Percentiles rank a stretch among this genome's conserved stretches.
Evolutionary conservation across 495 filamentous ascomycete genomes (phyloP).

Genomic region (Staphylotrichum tortipilum): DNA sequence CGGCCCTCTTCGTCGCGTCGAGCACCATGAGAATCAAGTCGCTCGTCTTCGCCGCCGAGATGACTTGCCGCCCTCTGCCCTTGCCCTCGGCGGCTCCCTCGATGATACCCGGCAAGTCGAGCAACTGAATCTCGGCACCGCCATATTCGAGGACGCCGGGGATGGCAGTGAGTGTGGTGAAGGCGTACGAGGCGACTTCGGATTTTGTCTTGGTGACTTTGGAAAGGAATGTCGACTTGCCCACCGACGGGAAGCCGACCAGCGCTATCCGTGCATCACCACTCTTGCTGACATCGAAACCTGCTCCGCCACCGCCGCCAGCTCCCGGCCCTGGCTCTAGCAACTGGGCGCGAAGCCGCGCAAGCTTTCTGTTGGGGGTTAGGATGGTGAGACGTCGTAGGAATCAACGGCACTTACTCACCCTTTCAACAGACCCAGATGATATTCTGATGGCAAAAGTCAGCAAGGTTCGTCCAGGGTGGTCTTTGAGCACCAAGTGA

Average conservation of each 20-base stretch:
- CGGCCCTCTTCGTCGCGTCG: conserved; percentile 93
- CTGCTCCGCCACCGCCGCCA: conserved; percentile 61
- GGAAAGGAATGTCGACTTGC: conserved; percentile 96
- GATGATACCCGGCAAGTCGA: conserved; percentile 98
- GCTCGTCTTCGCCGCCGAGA: conserved; percentile 98
- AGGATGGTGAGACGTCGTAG: not conserved
- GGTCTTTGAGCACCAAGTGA: too few species aligned
- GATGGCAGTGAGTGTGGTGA: conserved; percentile 96
- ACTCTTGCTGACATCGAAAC: conserved; percentile 95
- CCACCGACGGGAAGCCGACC: conserved; percentile 96
- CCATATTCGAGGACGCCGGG: conserved; percentile 97
- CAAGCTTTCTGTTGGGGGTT: conserved; percentile 66
- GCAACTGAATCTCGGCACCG: conserved; percentile 94
- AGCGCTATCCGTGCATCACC: conserved; percentile 96
- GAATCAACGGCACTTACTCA: conserved; percentile 30
- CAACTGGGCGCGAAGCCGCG: conserved; percentile 86
- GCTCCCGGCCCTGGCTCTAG: conserved; percentile 82
- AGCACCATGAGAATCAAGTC: conserved; percentile 96
- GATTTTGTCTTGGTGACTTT: conserved; percentile 99
- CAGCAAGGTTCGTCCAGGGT: not conserved
- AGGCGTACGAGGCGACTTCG: conserved; percentile 92
- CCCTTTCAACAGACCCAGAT: conserved; percentile 97
- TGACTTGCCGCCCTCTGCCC: conserved; percentile 91
- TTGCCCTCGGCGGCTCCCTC: conserved; percentile 96
- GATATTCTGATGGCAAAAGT: conserved; percentile 65